Evolutionary conservation across 2,329 filamentous ascomycete genomes (phyloP), one percentile per base, ranked within the genome.

Genomic region (Macroventuria anomochaeta): DNA sequence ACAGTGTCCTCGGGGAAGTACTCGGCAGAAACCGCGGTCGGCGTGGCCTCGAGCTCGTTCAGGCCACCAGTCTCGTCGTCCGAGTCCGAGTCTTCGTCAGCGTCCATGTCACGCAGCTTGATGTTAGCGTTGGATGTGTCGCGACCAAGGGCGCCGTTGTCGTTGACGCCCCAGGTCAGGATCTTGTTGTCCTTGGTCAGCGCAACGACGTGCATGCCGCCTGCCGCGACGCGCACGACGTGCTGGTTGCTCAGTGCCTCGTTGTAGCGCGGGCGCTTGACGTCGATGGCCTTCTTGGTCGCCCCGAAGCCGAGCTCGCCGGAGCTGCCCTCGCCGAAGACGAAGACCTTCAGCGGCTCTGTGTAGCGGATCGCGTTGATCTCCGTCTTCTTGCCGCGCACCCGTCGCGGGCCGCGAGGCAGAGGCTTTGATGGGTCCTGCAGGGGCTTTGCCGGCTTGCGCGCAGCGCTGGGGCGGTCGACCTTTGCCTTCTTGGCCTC

Each of bases 91-190:
- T 73, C 71, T 3, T 61, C 63, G 17, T 84, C 73, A 11, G 76
- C 78, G 33, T 80, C 78, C 42, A 82, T 77, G 53, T 83, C 81
- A 59, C 78, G 79, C 65, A 82, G 75, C 46, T 85, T 85, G 41
- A 88, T 88, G 2, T 88, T 84, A 4, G 58, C 70, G 81, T 86
- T 88, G 11, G 77, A 77, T 3, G 89, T 93, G 69, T 90, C 84
- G 68, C 91, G 83, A 34, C 91, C 91, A 31, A 96, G 82, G 7
- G 91, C 89, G 58, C 89, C 88, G 68, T 92, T 87, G 69, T 96
- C 91, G 70, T 95, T 95, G 63, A 95, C 90, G 47, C 91, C 91
- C 91, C 91, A 96, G 23, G 89, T 92, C 47, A 91, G 78, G 63
- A 96, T 89, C 76, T 87, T 87, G 79, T 92, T 91, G 73, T 93